phyloP scores from a whole-genome alignment of 73 alveolate genomes.

The Paramecium biaurelia region DNA sequence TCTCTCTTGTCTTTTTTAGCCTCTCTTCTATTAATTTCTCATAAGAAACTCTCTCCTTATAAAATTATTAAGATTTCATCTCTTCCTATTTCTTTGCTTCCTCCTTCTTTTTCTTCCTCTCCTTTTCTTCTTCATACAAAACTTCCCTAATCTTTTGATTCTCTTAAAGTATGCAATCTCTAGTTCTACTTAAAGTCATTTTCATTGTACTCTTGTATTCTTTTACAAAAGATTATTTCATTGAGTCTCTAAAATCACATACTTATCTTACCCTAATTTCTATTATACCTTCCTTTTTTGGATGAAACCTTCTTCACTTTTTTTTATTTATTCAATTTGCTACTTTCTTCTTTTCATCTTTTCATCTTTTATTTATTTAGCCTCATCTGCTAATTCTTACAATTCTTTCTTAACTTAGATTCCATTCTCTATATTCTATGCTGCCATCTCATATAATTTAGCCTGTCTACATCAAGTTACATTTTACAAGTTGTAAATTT shows the following conservation, averaged over 20 bases:
- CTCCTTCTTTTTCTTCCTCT: neutral
- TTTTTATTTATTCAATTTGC: neutral
- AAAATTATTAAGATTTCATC: neutral
- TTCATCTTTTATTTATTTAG: neutral
- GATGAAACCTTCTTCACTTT: neutral
- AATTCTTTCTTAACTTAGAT: neutral
- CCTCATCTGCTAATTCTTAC: neutral
- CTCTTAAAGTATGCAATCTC: neutral
- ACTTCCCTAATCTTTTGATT: neutral
- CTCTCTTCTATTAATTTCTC: neutral
- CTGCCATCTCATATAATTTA: constrained; percentile 41
- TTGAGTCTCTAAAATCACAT: neutral
- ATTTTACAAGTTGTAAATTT: neutral
- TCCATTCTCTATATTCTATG: neutral
- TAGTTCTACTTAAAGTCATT: neutral
- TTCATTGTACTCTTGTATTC: neutral
- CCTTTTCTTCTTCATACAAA: neutral
- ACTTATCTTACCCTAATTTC: neutral
- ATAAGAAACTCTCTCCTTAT: neutral
- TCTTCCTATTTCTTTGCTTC: neutral
- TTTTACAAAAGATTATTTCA: neutral
- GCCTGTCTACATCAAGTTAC: neutral
- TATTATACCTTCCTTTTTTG: neutral
- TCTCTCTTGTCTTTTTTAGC: neutral
- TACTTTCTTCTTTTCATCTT: neutral